These are phyloP conservation scores for Lodderomyces beijingensis DNA, from an alignment of 1,139 yeast species.

Conservation along the genomic window DNA sequence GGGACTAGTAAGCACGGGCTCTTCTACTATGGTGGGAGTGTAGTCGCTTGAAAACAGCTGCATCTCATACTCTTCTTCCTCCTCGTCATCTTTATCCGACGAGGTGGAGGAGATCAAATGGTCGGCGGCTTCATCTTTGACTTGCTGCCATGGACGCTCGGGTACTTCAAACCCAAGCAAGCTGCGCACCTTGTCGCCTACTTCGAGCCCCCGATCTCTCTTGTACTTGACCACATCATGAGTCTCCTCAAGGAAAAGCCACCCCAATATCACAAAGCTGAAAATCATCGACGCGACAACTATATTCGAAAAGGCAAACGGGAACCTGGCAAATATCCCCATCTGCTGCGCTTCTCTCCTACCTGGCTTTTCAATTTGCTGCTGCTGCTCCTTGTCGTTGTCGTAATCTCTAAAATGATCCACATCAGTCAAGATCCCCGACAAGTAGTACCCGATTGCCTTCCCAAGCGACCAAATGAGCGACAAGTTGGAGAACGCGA, in stretches of 20 bases:
- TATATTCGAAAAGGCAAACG: constrained; percentile 58
- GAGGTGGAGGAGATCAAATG: constrained; percentile 2
- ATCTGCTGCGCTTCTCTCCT: neutral
- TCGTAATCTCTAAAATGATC: constrained; percentile 10
- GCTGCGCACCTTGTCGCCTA: constrained; percentile 45
- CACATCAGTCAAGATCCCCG: constrained; percentile 7
- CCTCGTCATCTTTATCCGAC: constrained; percentile 1
- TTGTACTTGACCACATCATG: constrained; percentile 33
- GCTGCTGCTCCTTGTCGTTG: neutral
- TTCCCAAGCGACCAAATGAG: constrained; percentile 55
- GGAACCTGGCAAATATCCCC: constrained; percentile 22
- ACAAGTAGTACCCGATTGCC: constrained; percentile 9
- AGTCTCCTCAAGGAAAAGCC: constrained; percentile 25
- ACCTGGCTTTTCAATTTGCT: neutral
- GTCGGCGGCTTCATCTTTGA: constrained; percentile 3
- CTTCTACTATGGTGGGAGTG: constrained; percentile 1
- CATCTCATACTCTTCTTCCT: constrained; percentile 3
- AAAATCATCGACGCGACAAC: constrained; percentile 24
- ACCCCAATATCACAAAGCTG: constrained; percentile 26
- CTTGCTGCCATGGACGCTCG: constrained; percentile 31
- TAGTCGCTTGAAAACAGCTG: constrained; percentile 2
- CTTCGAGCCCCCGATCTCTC: constrained; percentile 47
- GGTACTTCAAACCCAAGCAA: constrained; percentile 29
- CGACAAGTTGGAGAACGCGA: constrained; percentile 59
- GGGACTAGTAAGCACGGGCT: constrained; percentile 21